These are phyloP conservation scores for Colletotrichum sp. DNA, from an alignment of 2,329 filamentous ascomycete genomes.

Conservation along the genomic window DNA sequence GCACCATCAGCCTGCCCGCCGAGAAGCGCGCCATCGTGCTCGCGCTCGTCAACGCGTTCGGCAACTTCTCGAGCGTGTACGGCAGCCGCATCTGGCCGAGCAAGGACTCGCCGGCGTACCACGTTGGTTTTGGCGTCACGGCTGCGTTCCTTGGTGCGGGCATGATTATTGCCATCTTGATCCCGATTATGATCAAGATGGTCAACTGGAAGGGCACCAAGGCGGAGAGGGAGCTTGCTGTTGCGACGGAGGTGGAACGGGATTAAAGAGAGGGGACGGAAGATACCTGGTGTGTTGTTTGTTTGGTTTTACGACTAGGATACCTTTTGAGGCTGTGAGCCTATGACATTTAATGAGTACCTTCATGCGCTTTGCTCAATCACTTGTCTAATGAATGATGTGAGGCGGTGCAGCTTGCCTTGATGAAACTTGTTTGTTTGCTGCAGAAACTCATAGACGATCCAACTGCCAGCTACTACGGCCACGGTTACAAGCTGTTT, in stretches of 20 bases:
- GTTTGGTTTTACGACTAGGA: background rate
- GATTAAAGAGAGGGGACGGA: background rate
- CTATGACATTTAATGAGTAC: background rate
- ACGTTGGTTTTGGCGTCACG: conserved; percentile 32
- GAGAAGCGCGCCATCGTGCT: conserved; percentile 37
- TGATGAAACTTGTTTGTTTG: background rate
- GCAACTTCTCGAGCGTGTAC: conserved; percentile 35
- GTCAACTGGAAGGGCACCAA: conserved; percentile 20
- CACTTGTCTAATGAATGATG: background rate
- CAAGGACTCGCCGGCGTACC: conserved; percentile 28
- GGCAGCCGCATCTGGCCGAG: conserved; percentile 34
- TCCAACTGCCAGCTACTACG: background rate
- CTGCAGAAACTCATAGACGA: background rate
- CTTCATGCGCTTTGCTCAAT: background rate
- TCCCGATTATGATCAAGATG: conserved; percentile 25
- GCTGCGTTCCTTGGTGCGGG: conserved; percentile 30
- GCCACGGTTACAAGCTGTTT: background rate
- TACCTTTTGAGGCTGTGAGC: background rate
- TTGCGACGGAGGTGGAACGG: background rate
- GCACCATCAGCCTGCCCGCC: conserved; percentile 28
- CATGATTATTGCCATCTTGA: conserved; percentile 25
- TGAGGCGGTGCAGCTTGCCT: background rate
- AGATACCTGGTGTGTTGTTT: background rate
- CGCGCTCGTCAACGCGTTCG: conserved; percentile 34
- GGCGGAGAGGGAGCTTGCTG: conserved; percentile 19